phyloP scores from a whole-genome alignment of 2,329 filamentous ascomycete genomes.

The Aquanectria penicillioides region DNA sequence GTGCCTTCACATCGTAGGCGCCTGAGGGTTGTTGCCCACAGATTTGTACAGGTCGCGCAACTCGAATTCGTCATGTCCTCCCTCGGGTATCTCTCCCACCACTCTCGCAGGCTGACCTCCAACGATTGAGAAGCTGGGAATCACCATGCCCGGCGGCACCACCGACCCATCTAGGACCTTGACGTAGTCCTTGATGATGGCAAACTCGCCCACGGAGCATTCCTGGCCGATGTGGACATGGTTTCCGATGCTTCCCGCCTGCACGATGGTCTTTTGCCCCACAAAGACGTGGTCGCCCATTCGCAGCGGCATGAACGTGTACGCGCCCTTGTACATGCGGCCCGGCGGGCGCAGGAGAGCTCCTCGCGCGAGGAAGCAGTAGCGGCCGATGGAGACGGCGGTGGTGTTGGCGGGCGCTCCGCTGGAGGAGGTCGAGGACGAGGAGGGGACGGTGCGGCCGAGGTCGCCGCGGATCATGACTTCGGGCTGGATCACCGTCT shows the following conservation, averaged over 20 bases:
- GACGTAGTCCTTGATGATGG: slow-evolving; percentile 93
- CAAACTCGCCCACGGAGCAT: slow-evolving; percentile 84
- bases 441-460: slow-evolving; percentile 64
- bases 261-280: slow-evolving; percentile 77
- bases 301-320: slow-evolving; percentile 88
- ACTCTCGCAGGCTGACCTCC: slow-evolving; percentile 83
- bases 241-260: slow-evolving; percentile 83
- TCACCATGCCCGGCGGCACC: slow-evolving; percentile 87
- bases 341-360: slow-evolving; percentile 85
- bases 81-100: slow-evolving; percentile 82
- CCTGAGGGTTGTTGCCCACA: slow-evolving; percentile 66
- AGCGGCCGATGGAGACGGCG: slow-evolving; percentile 88
- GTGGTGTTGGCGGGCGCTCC: slow-evolving; percentile 62
- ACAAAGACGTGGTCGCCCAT: slow-evolving; percentile 96
- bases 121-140: slow-evolving; percentile 93
- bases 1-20: slow-evolving; percentile 38
- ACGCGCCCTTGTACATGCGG: slow-evolving; percentile 80
- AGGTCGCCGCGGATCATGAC: slow-evolving; percentile 95
- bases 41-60: slow-evolving; percentile 72
- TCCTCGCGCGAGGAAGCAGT: slow-evolving; percentile 86
- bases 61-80: slow-evolving; percentile 72
- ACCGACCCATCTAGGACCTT: slow-evolving; percentile 86
- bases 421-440: slow-evolving; percentile 48
- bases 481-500: slow-evolving; percentile 94
- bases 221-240: slow-evolving; percentile 87